phyloP scores from a whole-genome alignment of 78 protist species.

The slime mould (Dictyostelium discoideum) region dicty_2.7 NC_007088.5:589501-590000 shows the following conservation, averaged over 20 bases:
- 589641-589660: background rate
- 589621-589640: background rate
- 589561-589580: background rate
- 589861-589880: background rate
- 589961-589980: background rate
- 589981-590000: background rate
- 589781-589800: background rate
- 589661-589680: background rate
- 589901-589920: background rate
- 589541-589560: background rate
- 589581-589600: background rate
- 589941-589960: background rate
- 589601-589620: background rate
- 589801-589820: background rate
- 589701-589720: background rate
- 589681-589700: background rate
- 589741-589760: too few species aligned
- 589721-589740: background rate
- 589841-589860: background rate
- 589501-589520: background rate
- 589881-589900: background rate
- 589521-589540: background rate
- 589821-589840: background rate
- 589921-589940: background rate
- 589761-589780: background rate